These are phyloP conservation scores for Conringia planisiliqua DNA, from an alignment of 345 rosid genomes.

Conservation along the genomic window DNA sequence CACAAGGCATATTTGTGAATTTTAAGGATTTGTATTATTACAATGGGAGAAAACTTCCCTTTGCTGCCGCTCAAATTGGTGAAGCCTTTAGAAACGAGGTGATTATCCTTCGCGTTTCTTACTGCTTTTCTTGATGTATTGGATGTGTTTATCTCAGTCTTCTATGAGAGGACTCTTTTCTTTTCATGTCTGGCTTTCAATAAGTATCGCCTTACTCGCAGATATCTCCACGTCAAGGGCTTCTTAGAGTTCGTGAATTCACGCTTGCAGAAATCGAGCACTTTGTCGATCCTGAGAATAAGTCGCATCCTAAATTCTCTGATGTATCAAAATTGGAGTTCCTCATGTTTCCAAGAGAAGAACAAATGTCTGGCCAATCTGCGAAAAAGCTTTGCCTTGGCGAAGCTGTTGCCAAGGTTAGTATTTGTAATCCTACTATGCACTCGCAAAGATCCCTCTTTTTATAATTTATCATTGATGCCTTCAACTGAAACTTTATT, in stretches of 20 bases:
- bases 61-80: conserved; percentile 98
- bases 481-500: conserved; percentile 6
- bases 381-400: conserved; percentile 61
- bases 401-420: conserved; percentile 79
- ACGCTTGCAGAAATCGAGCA: conserved; percentile 96
- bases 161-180: neutral
- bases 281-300: conserved; percentile 94
- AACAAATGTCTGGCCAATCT: conserved; percentile 80
- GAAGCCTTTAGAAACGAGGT: conserved; percentile 99
- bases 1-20: conserved; percentile 95
- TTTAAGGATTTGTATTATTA: conserved; percentile 86
- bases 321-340: conserved; percentile 69
- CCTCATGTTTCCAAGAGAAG: conserved; percentile 89
- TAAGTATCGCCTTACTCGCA: conserved; percentile 21
- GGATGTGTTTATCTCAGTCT: neutral
- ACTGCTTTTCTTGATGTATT: neutral
- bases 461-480: neutral
- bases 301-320: conserved; percentile 79
- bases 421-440: conserved; percentile 9
- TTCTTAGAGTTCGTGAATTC: conserved; percentile 89
- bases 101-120: neutral
- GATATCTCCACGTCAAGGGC: conserved; percentile 99
- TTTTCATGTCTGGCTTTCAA: neutral
- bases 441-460: neutral
- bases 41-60: conserved; percentile 89